Evolutionary conservation across 495 filamentous ascomycete genomes (phyloP), one percentile per base, ranked within the genome.

Genomic region (Lasiosphaeria ovina): DNA sequence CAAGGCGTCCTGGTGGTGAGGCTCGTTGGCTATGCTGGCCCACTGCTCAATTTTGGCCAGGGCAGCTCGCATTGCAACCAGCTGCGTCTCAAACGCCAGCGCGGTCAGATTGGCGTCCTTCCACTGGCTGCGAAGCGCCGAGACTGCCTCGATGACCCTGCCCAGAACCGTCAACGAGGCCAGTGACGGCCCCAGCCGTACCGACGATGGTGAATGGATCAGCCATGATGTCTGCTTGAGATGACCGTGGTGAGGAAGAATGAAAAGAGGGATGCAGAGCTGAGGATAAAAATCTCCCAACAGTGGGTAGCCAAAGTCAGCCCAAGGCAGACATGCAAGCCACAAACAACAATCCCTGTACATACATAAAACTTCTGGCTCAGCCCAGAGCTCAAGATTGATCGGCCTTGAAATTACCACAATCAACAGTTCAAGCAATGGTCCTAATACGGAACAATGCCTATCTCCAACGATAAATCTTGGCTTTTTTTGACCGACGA

Each of bases 41-140:
- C 66, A 71, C 55, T 64, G 59, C 57, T 64, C 59, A 50, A 71
- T 66, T 54, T 67, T 63, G 11, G n/a, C 32, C 35, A 71, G 48
- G 14, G 66, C 69, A 7, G 62, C 60, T 24, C 58, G 51, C 33
- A 71, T 62, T 32, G 69, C 59, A 35, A 54, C 59, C 10, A 69
- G 64, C 57, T 71, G 64, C 4, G 58, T 47, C 10, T 60, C 63
- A 24, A 71, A 57, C 31, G 58, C 64, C 24, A 66, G 38, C 35
- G 66, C 55, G 3, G 52, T 55, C n/a, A 69, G 56, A 32, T 64
- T 62, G 16, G 50, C 59, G 7, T 62, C 35, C 55, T 60, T 59
- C 69, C 67, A 72, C 59, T 58, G 62, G 24, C 45, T 9, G 9
- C 62, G 57, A 32, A 72, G 42, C 12, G 62, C 61, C 16, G 55